These are phyloP conservation scores for Candida dubliniensis DNA, from an alignment of 1,139 yeast species.

Conservation along the genomic window DNA sequence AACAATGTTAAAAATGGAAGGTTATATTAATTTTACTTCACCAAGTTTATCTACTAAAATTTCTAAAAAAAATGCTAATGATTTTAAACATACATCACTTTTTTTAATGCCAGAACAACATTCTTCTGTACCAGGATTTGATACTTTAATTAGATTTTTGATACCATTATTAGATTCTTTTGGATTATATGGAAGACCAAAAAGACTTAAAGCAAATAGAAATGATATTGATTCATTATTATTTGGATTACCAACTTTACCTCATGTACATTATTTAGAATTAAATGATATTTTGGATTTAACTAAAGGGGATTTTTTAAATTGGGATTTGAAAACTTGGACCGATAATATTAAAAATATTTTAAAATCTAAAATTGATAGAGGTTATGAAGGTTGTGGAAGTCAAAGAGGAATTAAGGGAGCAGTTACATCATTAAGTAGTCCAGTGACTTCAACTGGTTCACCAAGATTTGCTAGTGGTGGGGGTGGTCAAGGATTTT, in stretches of 20 bases:
- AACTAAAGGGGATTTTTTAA: slow-evolving; percentile 23
- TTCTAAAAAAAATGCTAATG: slow-evolving; percentile 46
- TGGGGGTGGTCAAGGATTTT: not conserved
- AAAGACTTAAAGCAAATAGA: slow-evolving; percentile 84
- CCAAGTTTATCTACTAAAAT: slow-evolving; percentile 37
- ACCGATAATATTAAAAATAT: slow-evolving; percentile 59
- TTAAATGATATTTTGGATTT: slow-evolving; percentile 30
- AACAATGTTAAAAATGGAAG: slow-evolving; percentile 87
- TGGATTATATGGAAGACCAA: slow-evolving; percentile 88
- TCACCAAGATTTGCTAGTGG: slow-evolving; percentile 10
- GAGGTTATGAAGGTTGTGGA: slow-evolving; percentile 88
- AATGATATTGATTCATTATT: slow-evolving; percentile 73
- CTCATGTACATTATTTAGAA: slow-evolving; percentile 76
- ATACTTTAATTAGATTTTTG: slow-evolving; percentile 83
- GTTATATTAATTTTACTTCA: slow-evolving; percentile 64
- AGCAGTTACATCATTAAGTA: slow-evolving; percentile 50
- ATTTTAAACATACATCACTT: slow-evolving; percentile 74
- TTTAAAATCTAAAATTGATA: slow-evolving; percentile 59
- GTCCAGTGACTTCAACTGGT: slow-evolving; percentile 21
- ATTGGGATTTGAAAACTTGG: slow-evolving; percentile 78
- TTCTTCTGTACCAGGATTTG: slow-evolving; percentile 91
- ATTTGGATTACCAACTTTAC: slow-evolving; percentile 90
- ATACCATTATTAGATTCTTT: slow-evolving; percentile 86
- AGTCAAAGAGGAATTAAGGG: slow-evolving; percentile 61
- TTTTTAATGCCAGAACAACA: slow-evolving; percentile 95